Evolutionary conservation across 2,329 filamentous ascomycete genomes (phyloP), one percentile per base, ranked within the genome.

Genomic region (Calonectria fujianensis): DNA sequence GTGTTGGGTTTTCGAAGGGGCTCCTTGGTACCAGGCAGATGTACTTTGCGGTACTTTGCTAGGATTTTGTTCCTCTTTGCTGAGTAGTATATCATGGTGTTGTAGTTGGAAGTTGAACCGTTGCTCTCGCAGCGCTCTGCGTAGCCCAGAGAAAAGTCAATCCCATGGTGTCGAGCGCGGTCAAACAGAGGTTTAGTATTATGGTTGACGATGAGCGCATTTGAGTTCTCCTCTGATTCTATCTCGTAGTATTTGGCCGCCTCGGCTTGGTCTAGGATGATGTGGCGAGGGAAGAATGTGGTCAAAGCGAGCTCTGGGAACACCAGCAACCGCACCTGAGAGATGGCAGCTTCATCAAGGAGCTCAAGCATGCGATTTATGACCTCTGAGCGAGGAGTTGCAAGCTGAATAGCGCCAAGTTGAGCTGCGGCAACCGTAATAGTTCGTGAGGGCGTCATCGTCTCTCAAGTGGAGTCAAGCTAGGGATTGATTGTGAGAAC

Each of bases 61-160:
- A 71, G n/a, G 2, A 71, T 61, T 5, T 50, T 65, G 32, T 39
- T 45, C 4, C 48, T 24, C 6, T 24, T 66, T 32, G 39, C 69
- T 16, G 69, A 71, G 24, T 71, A 71, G 45, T 71, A 71, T 2
- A 71, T n/a, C 48, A 61, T 54, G 27, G 69, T 71, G 27, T 71
- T 71, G 48, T 65, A 71, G n/a, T 71, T 18, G 5, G 45, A n/a
- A 13, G 59, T 66, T 1, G 9, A 32, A 9, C 61, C 61, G 20
- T 64, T 24, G 27, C 24, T 24, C 9, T 29, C 16, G 16, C 27
- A 64, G 13, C 39, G 61, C 35, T 71, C 69, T 50, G 69, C 69
- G 24, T 54, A 71, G 1, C 69, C 69, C 20, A 71, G 18, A 9
- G 31, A 65, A 37, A 71, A 20, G 29, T 71, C 69, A 35, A 71